phyloP scores from a whole-genome alignment of 2,329 filamentous ascomycete genomes.

The Trichoderma sp. region DNA sequence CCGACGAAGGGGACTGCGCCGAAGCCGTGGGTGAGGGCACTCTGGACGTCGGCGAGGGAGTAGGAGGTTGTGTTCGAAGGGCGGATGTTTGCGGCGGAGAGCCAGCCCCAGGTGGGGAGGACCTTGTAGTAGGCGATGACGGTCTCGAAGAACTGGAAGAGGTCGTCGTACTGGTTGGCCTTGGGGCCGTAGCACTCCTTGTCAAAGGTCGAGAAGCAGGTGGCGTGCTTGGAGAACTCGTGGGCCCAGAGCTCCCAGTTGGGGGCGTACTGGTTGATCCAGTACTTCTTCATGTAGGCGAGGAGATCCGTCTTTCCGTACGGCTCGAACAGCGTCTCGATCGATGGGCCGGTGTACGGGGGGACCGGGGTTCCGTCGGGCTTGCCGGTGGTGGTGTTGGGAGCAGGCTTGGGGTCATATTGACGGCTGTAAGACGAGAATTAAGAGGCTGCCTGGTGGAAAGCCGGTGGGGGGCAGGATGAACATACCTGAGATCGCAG shows the following conservation, averaged over 20 bases:
- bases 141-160: slow-evolving; percentile 62
- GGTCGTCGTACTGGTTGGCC: slow-evolving; percentile 54
- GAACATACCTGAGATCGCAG: slow-evolving; percentile 51
- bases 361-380: slow-evolving; percentile 52
- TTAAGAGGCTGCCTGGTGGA: not conserved
- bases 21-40: slow-evolving; percentile 46
- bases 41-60: slow-evolving; percentile 50
- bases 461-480: not conserved
- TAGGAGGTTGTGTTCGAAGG: slow-evolving; percentile 59
- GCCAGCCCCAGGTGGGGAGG: slow-evolving; percentile 60
- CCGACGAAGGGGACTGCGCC: slow-evolving; percentile 59
- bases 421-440: slow-evolving; percentile 43
- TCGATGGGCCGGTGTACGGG: slow-evolving; percentile 55
- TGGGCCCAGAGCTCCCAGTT: slow-evolving; percentile 63
- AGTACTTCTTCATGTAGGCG: slow-evolving; percentile 63
- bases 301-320: slow-evolving; percentile 59
- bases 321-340: slow-evolving; percentile 56
- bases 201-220: slow-evolving; percentile 65
- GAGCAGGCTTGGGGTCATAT: slow-evolving; percentile 59
- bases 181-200: slow-evolving; percentile 60
- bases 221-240: slow-evolving; percentile 66
- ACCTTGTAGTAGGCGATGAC: slow-evolving; percentile 54
- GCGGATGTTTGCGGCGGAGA: slow-evolving; percentile 50
- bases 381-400: slow-evolving; percentile 60
- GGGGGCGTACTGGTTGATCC: slow-evolving; percentile 55